These are phyloP conservation scores for Colletotrichum tropicale DNA, from an alignment of 2,329 filamentous ascomycete genomes.

Conservation along the genomic window DNA sequence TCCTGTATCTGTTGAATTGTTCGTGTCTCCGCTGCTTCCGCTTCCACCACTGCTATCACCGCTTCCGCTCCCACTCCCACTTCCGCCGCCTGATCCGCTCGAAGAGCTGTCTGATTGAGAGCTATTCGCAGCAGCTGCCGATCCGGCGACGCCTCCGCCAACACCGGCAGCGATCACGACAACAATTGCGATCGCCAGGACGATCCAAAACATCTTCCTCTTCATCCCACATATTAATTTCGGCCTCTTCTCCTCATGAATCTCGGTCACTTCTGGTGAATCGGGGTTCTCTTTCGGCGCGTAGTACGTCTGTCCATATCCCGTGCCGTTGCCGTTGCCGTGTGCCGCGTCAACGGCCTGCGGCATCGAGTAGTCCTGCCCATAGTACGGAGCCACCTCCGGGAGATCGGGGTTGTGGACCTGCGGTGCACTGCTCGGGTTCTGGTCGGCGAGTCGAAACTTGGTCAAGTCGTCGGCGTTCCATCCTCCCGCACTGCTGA, in stretches of 20 bases:
- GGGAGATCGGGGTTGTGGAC: background rate
- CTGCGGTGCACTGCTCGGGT: background rate
- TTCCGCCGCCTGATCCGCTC: background rate
- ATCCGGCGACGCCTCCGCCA: conserved; percentile 13
- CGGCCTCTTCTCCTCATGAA: background rate
- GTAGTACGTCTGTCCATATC: background rate
- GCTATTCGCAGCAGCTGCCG: background rate
- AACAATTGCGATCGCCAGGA: background rate
- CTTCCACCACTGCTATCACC: background rate
- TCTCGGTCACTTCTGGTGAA: background rate
- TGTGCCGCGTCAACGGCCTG: background rate
- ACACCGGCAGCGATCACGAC: conserved; percentile 7
- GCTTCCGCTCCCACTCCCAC: background rate
- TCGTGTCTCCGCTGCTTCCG: background rate
- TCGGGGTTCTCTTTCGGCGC: background rate
- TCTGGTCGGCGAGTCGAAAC: background rate
- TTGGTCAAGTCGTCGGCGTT: background rate
- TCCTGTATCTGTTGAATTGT: background rate
- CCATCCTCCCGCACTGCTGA: background rate
- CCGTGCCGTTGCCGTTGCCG: background rate
- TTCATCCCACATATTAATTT: conserved; percentile 10
- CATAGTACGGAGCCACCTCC: background rate
- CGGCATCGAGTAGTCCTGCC: background rate
- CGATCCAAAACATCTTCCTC: conserved; percentile 16
- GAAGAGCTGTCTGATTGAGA: background rate